phyloP scores from a whole-genome alignment of 1,139 yeast genomes.

The Yamadazyma friedrichii region DNA sequence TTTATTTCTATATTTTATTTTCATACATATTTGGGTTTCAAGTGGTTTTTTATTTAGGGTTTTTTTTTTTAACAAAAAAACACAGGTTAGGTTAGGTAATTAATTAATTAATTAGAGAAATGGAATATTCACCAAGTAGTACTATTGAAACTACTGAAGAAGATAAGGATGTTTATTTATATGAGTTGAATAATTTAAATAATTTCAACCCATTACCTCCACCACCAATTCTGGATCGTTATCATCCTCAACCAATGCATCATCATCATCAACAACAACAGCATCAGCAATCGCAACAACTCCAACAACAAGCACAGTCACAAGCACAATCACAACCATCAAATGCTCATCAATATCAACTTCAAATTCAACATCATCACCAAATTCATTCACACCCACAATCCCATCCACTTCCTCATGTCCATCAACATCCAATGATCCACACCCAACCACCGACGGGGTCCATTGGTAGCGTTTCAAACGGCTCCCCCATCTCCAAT shows the following conservation, averaged over 20 bases:
- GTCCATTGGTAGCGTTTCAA: neutral
- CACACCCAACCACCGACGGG: neutral
- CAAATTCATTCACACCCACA: neutral
- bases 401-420: neutral
- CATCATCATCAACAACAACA: no score
- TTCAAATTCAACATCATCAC: neutral
- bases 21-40: no score
- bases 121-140: conserved; percentile 15
- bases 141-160: conserved; percentile 17
- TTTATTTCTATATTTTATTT: no score
- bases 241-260: conserved; percentile 5
- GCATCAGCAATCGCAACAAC: neutral
- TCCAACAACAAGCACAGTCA: conserved; percentile 7
- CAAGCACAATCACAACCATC: conserved; percentile 19
- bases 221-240: conserved; percentile 19
- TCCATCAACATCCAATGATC: neutral
- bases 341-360: neutral
- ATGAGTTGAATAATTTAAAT: conserved; percentile 5
- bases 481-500: conserved; percentile 8
- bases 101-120: neutral
- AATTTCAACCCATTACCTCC: conserved; percentile 22
- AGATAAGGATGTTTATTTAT: conserved; percentile 12
- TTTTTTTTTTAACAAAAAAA: no score
- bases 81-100: no score
- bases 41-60: no score